Percentiles rank a stretch among this genome's conserved stretches.
These are phyloP conservation scores for Trematosphaeria pertusa DNA, from an alignment of 2,329 filamentous ascomycete species.

Conservation along the genomic window DNA sequence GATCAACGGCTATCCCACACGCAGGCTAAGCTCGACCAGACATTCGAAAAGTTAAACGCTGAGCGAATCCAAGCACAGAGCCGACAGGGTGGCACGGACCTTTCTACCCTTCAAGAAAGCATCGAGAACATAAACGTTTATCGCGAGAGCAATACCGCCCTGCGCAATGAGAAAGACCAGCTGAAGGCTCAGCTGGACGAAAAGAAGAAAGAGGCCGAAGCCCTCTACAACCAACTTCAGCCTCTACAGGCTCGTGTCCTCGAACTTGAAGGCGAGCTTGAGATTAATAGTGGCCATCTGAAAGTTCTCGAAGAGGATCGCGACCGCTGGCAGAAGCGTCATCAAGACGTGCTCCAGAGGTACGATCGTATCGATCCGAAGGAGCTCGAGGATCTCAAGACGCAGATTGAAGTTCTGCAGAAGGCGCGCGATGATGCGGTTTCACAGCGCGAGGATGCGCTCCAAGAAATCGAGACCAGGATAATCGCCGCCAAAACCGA, in stretches of 20 bases:
- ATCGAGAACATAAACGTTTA: conserved; percentile 95
- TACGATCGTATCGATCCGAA: conserved; percentile 95
- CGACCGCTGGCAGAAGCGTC: conserved; percentile 94
- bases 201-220: conserved; percentile 76
- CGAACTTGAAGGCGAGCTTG: conserved; percentile 81
- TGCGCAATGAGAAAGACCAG: conserved; percentile 85
- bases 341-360: conserved; percentile 93
- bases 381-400: conserved; percentile 88
- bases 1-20: conserved; percentile 90
- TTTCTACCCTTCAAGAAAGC: conserved; percentile 92
- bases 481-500: conserved; percentile 6
- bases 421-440: conserved; percentile 59
- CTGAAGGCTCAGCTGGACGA: conserved; percentile 77
- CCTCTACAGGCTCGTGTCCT: conserved; percentile 81
- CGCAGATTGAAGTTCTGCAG: conserved; percentile 66
- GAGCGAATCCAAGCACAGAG: conserved; percentile 79
- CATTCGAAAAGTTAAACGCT: conserved; percentile 86
- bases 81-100: conserved; percentile 75
- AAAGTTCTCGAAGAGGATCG: conserved; percentile 89
- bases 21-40: conserved; percentile 87
- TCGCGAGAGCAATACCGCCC: conserved; percentile 89
- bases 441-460: conserved; percentile 53
- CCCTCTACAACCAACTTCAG: conserved; percentile 76
- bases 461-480: conserved; percentile 21
- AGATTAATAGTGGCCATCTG: conserved; percentile 85